A percentile compares a stretch with the other conserved stretches of the same genome.
Conservation (phyloP, 805 yeast genomes). For the Kodamaea fukazawae region DNA sequence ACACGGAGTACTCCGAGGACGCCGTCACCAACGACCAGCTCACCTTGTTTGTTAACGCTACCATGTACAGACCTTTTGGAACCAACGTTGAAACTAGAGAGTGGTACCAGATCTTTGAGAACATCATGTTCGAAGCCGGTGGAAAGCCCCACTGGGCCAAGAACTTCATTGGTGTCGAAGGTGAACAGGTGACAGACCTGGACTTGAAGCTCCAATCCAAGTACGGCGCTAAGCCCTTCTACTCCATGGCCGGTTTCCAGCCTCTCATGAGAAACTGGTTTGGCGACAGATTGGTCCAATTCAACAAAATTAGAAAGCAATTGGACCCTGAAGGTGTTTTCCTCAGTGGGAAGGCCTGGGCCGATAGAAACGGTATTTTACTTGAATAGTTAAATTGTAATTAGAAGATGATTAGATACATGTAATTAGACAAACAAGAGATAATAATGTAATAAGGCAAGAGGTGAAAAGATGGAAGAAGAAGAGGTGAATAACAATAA, state of each 20-base stretch:
- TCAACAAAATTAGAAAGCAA: slow-evolving; percentile 59
- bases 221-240: slow-evolving; percentile 48
- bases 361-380: slow-evolving; percentile 66
- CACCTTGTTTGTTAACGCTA: slow-evolving; percentile 86
- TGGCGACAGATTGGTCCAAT: slow-evolving; percentile 63
- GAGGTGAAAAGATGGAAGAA: no score
- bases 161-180: slow-evolving; percentile 68
- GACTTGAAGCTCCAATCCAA: slow-evolving; percentile 40
- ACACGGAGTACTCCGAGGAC: slow-evolving; percentile 42
- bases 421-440: no score
- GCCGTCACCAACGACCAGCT: slow-evolving; percentile 70
- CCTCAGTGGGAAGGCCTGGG: slow-evolving; percentile 77
- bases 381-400: slow-evolving; percentile 37
- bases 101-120: slow-evolving; percentile 86
- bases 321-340: slow-evolving; percentile 84
- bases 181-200: slow-evolving; percentile 31
- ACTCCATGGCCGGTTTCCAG: slow-evolving; percentile 79
- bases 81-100: slow-evolving; percentile 66
- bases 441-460: no score
- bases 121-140: slow-evolving; percentile 67
- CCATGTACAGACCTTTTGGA: slow-evolving; percentile 93
- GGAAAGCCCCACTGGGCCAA: slow-evolving; percentile 99
- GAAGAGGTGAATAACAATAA: no score
- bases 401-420: no score
- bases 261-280: slow-evolving; percentile 72